phyloP scores from a whole-genome alignment of 1,139 yeast genomes.

The Candida tetrigidarum region DNA sequence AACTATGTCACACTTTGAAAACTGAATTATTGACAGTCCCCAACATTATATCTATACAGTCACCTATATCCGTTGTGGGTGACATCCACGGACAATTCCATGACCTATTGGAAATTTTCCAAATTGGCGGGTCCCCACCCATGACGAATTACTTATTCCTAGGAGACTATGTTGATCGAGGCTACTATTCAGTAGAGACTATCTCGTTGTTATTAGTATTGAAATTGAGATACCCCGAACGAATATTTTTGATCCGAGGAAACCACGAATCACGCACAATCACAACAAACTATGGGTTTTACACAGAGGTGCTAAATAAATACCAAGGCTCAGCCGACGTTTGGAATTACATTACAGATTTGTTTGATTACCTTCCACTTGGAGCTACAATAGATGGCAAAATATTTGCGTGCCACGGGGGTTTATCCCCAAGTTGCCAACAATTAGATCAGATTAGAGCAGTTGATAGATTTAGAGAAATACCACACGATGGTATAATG shows the following conservation, averaged over 20 bases:
- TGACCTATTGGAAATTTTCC: conserved; percentile 88
- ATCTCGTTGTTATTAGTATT: conserved; percentile 82
- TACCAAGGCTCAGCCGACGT: conserved; percentile 78
- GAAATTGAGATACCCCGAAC: conserved; percentile 82
- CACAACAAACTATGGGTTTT: conserved; percentile 95
- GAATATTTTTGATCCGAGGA: conserved; percentile 84
- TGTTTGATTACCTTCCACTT: conserved; percentile 88
- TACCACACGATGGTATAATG: conserved; percentile 99
- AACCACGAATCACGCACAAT: conserved; percentile 97
- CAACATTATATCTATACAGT: conserved; percentile 79
- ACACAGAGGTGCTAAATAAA: conserved; percentile 90
- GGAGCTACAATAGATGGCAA: conserved; percentile 93
- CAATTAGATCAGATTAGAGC: conserved; percentile 90
- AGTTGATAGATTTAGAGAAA: conserved; percentile 88
- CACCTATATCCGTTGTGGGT: conserved; percentile 98
- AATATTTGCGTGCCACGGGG: conserved; percentile 98
- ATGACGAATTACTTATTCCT: conserved; percentile 89
- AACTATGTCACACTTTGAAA: conserved; percentile 47
- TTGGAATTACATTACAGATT: conserved; percentile 89
- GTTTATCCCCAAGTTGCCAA: conserved; percentile 91
- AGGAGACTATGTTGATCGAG: conserved; percentile 93
- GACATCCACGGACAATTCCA: conserved; percentile 98
- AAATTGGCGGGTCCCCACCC: conserved; percentile 93
- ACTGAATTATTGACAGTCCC: conserved; percentile 43
- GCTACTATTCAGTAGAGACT: conserved; percentile 90